phyloP scores from a whole-genome alignment of 1,139 yeast species.

The Ogataea hybrid region DNA sequence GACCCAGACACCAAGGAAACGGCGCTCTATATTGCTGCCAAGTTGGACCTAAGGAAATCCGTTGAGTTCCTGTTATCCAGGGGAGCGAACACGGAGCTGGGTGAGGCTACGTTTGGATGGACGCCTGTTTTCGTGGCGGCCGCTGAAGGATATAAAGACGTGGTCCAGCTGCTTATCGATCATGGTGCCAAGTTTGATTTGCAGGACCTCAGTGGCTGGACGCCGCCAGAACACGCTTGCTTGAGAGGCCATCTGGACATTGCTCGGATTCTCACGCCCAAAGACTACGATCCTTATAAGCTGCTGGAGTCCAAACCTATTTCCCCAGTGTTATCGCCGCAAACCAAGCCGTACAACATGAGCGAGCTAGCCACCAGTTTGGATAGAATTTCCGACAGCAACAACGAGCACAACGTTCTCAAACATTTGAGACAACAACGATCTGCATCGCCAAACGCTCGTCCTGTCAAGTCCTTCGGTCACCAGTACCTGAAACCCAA shows the following conservation, averaged over 20 bases:
- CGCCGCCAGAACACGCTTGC: slow-evolving; percentile 95
- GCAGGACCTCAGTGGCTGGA: slow-evolving; percentile 90
- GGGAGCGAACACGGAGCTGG: slow-evolving; percentile 72
- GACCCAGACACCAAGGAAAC: slow-evolving; percentile 72
- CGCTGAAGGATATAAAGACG: slow-evolving; percentile 69
- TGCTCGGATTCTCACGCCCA: slow-evolving; percentile 57
- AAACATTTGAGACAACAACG: slow-evolving; percentile 23
- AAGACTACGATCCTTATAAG: slow-evolving; percentile 31
- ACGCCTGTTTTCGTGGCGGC: slow-evolving; percentile 92
- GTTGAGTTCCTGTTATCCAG: slow-evolving; percentile 54
- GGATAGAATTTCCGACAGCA: slow-evolving; percentile 23
- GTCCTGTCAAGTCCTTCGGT: slow-evolving; percentile 79
- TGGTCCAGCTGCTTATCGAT: slow-evolving; percentile 54
- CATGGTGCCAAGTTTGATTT: slow-evolving; percentile 53
- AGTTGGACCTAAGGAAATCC: slow-evolving; percentile 53
- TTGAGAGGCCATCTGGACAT: slow-evolving; percentile 81
- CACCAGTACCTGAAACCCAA: slow-evolving; percentile 67
- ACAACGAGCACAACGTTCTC: slow-evolving; percentile 20
- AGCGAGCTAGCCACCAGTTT: slow-evolving; percentile 24
- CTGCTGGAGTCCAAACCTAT: slow-evolving; percentile 17
- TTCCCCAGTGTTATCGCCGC: slow-evolving; percentile 25
- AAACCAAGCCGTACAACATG: slow-evolving; percentile 21
- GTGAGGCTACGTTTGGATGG: slow-evolving; percentile 87
- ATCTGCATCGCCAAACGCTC: slow-evolving; percentile 20
- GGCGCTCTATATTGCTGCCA: slow-evolving; percentile 75